A percentile compares a stretch with the other conserved stretches of the same genome.
Evolutionary conservation across 208 protist genomes (phyloP).

Genomic region (Tritrichomonas musculus): DNA sequence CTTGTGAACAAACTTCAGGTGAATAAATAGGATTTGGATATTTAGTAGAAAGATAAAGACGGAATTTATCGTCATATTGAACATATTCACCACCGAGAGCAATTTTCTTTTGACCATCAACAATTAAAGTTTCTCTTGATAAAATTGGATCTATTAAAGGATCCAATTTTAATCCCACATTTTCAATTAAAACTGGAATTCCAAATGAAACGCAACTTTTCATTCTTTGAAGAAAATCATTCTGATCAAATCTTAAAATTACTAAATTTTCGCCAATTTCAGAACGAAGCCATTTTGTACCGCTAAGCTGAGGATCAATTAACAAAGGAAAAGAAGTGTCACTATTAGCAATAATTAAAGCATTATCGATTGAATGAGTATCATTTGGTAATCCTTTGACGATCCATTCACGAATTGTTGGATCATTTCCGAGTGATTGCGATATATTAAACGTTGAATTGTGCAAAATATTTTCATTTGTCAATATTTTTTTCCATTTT

Average conservation of each 20-base stretch:
- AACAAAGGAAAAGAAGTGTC: constrained; percentile 91
- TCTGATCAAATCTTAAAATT: constrained; percentile 70
- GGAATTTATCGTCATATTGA: constrained; percentile 77
- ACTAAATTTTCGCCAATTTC: constrained; percentile 77
- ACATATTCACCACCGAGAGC: background rate
- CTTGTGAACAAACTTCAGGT: constrained; percentile 91
- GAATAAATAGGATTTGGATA: constrained; percentile 92
- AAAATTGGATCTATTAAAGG: constrained; percentile 89
- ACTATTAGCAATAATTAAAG: constrained; percentile 70
- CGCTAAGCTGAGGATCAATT: constrained; percentile 94
- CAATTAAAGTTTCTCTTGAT: constrained; percentile 74
- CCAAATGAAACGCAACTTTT: constrained; percentile 58
- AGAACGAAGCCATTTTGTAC: constrained; percentile 86
- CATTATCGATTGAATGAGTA: constrained; percentile 89
- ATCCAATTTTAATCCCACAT: constrained; percentile 85
- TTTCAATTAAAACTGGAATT: constrained; percentile 75
- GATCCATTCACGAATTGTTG: constrained; percentile 83
- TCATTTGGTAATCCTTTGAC: constrained; percentile 91
- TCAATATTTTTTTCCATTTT: constrained; percentile 76
- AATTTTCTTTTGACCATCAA: constrained; percentile 59
- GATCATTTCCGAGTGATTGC: constrained; percentile 73
- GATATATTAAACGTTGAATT: constrained; percentile 77
- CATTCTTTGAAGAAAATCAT: constrained; percentile 65
- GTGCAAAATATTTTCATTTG: constrained; percentile 74
- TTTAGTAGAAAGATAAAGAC: constrained; percentile 92